Percentiles rank a stretch among this genome's conserved stretches.
phyloP scores from a whole-genome alignment of 129 eudicot species.

The Kitagawia praeruptora region DNA sequence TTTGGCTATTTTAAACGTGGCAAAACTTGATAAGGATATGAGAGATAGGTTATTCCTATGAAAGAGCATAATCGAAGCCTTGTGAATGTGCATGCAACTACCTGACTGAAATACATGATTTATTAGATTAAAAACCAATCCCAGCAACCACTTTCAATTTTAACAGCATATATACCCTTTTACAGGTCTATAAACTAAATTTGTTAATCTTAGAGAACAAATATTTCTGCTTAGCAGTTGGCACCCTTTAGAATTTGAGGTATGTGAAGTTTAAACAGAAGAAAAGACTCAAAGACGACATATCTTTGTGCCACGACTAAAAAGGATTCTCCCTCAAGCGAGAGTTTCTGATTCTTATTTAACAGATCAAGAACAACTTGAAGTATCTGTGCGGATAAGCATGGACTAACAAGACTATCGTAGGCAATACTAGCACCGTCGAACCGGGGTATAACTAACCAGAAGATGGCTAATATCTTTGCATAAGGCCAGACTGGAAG shows the following conservation, averaged over 20 bases:
- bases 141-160: background rate
- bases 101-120: background rate
- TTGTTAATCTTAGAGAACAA: background rate
- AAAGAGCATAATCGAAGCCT: too few species aligned
- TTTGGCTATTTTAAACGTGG: background rate
- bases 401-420: slow-evolving; percentile 16
- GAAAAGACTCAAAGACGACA: background rate
- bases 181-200: background rate
- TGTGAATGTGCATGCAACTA: background rate
- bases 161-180: background rate
- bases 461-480: slow-evolving; percentile 17
- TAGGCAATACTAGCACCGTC: slow-evolving; percentile 20
- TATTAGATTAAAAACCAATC: too few species aligned
- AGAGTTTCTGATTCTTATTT: slow-evolving; percentile 6
- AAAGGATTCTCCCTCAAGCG: slow-evolving; percentile 4
- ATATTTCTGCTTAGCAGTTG: background rate
- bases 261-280: background rate
- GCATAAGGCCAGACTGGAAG: slow-evolving; percentile 27
- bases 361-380: background rate
- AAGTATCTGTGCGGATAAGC: slow-evolving; percentile 9
- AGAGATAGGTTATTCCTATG: background rate
- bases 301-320: slow-evolving; percentile 21
- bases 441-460: slow-evolving; percentile 30
- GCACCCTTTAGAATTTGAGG: slow-evolving; percentile 1
- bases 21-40: background rate